These are phyloP conservation scores for Daucus carota DNA, from an alignment of 129 eudicot genomes.

Conservation along the genomic window DH1_v3.0 NC_030388.2:15762501-15763000, in stretches of 20 bases:
- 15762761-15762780: no score
- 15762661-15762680: neutral
- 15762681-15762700: neutral
- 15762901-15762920: neutral
- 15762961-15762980: neutral
- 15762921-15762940: neutral
- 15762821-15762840: neutral
- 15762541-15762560: no score
- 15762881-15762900: neutral
- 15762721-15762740: neutral
- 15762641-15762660: neutral
- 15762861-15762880: neutral
- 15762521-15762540: no score
- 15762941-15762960: neutral
- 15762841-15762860: neutral
- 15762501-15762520: no score
- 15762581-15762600: neutral
- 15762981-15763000: neutral
- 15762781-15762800: neutral
- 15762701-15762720: neutral
- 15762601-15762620: neutral
- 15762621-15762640: neutral
- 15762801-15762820: no score
- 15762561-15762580: neutral
- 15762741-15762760: neutral